Conservation (phyloP, 176 grass and related monocot genomes). For the Oryza punctata region DNA sequence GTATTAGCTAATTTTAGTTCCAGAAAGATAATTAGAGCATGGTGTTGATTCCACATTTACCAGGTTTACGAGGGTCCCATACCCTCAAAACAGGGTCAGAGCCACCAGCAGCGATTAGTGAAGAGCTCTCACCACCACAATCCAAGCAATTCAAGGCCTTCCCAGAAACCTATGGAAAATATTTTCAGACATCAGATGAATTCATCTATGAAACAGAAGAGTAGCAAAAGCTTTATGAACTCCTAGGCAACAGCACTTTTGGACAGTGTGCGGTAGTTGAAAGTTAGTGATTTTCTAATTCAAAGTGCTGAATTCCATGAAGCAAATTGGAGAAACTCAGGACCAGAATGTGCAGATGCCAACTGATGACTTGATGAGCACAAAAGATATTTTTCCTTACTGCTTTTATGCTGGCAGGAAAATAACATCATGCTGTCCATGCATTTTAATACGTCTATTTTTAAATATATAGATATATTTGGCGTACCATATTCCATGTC, state of each 20-base stretch:
- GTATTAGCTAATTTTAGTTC: slow-evolving; percentile 21
- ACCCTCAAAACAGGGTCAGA: slow-evolving; percentile 85
- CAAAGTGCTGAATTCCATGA: background rate
- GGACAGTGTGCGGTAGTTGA: background rate
- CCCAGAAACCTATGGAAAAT: slow-evolving; percentile 66
- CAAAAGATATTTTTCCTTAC: background rate
- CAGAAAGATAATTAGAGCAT: slow-evolving; percentile 15
- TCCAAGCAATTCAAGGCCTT: slow-evolving; percentile 92
- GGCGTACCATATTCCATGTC: slow-evolving; percentile 77
- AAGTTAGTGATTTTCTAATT: background rate
- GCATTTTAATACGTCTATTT: background rate
- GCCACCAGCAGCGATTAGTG: slow-evolving; percentile 80
- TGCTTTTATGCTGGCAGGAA: background rate
- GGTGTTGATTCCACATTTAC: slow-evolving; percentile 47
- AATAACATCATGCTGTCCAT: background rate
- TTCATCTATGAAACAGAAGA: slow-evolving; percentile 17
- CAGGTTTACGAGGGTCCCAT: slow-evolving; percentile 98
- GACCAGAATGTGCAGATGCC: background rate
- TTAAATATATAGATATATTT: background rate
- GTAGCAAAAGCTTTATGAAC: background rate
- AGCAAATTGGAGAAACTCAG: slow-evolving; percentile 5
- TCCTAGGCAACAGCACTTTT: background rate
- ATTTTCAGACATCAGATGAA: background rate
- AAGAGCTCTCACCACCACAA: slow-evolving; percentile 82
- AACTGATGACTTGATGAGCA: background rate